Evolutionary conservation across 495 filamentous ascomycete genomes (phyloP).

Genomic region (Rhypophila decipiens): DNA sequence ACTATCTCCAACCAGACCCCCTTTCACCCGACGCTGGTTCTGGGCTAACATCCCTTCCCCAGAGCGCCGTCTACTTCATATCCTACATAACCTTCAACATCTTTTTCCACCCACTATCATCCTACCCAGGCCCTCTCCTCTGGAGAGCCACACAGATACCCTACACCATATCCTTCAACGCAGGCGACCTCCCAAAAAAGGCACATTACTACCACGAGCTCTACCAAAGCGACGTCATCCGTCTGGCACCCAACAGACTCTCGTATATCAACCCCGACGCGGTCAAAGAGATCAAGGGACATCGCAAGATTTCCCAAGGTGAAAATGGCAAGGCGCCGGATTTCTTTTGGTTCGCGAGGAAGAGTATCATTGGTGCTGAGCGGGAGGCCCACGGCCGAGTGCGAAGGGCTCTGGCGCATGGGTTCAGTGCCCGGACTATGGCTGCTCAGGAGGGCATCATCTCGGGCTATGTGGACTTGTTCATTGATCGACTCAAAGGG

Average conservation of each 20-base stretch:
- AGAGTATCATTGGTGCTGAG: slow-evolving; percentile 26
- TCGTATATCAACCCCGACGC: slow-evolving; percentile 48
- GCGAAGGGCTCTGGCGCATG: slow-evolving; percentile 41
- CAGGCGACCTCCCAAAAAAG: slow-evolving; percentile 11
- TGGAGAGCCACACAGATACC: slow-evolving; percentile 38
- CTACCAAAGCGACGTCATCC: slow-evolving; percentile 50
- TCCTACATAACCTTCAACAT: slow-evolving; percentile 39
- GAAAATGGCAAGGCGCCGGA: slow-evolving; percentile 34
- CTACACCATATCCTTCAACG: slow-evolving; percentile 10
- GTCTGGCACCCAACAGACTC: slow-evolving; percentile 50
- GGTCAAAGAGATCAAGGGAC: slow-evolving; percentile 54
- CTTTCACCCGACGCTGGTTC: too few species aligned
- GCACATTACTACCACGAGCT: slow-evolving; percentile 36
- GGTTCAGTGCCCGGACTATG: slow-evolving; percentile 43
- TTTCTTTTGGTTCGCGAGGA: slow-evolving; percentile 7
- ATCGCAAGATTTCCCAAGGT: slow-evolving; percentile 21
- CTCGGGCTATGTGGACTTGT: slow-evolving; percentile 29
- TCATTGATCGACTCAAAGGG: slow-evolving; percentile 31
- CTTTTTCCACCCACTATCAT: slow-evolving; percentile 44
- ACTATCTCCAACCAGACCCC: too few species aligned
- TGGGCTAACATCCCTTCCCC: too few species aligned
- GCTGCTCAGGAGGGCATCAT: slow-evolving; percentile 37
- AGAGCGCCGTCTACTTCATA: neutral
- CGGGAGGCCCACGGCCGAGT: slow-evolving; percentile 33
- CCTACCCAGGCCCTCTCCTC: slow-evolving; percentile 44